A percentile compares a stretch with the other conserved stretches of the same genome.
phyloP scores from a whole-genome alignment of 2,329 filamentous ascomycete species.

The Monosporascus sp. region DNA sequence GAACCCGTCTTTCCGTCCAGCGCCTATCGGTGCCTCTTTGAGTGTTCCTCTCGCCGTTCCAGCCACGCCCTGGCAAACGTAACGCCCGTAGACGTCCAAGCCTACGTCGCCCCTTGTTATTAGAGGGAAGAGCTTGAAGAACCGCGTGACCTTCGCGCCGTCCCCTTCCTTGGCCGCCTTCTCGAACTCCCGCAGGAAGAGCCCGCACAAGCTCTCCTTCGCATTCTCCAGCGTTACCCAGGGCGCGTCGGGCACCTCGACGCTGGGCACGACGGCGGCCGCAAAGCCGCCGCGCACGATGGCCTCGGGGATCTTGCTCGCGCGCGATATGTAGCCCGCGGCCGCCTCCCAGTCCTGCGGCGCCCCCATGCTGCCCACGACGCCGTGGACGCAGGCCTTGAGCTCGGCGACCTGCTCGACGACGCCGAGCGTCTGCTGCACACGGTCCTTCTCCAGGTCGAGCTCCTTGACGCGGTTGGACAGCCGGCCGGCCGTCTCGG shows the following conservation, averaged over 20 bases:
- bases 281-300: conserved; percentile 84
- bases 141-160: conserved; percentile 82
- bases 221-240: conserved; percentile 81
- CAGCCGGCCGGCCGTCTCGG: conserved; percentile 77
- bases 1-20: conserved; percentile 66
- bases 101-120: conserved; percentile 87
- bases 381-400: conserved; percentile 91
- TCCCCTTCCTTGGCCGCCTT: conserved; percentile 84
- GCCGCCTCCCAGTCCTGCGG: conserved; percentile 98
- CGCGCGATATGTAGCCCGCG: conserved; percentile 80
- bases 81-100: conserved; percentile 88
- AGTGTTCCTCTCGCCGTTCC: conserved; percentile 75
- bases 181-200: conserved; percentile 94
- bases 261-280: conserved; percentile 85
- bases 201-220: conserved; percentile 78
- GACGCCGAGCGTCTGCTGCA: conserved; percentile 83
- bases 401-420: conserved; percentile 96
- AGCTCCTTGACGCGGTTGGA: conserved; percentile 82
- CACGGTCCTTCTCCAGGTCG: conserved; percentile 84
- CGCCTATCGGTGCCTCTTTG: conserved; percentile 57
- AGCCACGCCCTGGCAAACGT: conserved; percentile 93
- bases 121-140: conserved; percentile 96
- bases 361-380: conserved; percentile 93
- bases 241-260: conserved; percentile 90
- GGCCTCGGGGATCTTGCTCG: conserved; percentile 70